These are phyloP conservation scores for Pseudocercospora musae DNA, from an alignment of 2,329 filamentous ascomycete genomes.

Conservation along the genomic window DNA sequence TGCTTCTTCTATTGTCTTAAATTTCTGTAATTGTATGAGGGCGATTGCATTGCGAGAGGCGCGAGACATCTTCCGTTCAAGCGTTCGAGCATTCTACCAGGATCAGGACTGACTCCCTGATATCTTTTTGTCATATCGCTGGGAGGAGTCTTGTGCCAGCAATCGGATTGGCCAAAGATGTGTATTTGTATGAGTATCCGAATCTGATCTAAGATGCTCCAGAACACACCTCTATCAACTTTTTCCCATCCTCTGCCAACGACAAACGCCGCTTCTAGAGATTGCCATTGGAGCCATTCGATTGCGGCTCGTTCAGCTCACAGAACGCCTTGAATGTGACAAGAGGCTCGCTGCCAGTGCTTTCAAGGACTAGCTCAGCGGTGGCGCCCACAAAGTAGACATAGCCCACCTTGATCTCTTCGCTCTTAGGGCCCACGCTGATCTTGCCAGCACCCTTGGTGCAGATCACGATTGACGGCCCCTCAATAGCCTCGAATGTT, in stretches of 20 bases:
- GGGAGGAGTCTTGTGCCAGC: not conserved
- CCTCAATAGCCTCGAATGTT: conserved; percentile 81
- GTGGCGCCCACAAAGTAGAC: conserved; percentile 73
- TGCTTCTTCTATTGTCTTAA: not conserved
- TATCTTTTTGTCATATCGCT: not conserved
- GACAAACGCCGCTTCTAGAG: not conserved
- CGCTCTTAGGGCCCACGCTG: conserved; percentile 74
- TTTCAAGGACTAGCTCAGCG: conserved; percentile 78
- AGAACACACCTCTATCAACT: not conserved
- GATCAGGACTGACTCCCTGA: not conserved
- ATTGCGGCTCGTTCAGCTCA: conserved; percentile 21
- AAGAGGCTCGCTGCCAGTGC: conserved; percentile 63
- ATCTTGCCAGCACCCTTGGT: conserved; percentile 80
- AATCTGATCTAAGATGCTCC: not conserved
- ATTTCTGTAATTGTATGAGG: conserved; percentile 1
- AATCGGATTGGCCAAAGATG: not conserved
- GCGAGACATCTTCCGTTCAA: not conserved
- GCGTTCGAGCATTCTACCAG: conserved; percentile 2
- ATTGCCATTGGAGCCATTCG: conserved; percentile 15
- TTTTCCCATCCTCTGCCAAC: not conserved
- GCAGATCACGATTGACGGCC: conserved; percentile 90
- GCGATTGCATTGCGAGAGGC: not conserved
- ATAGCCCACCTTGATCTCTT: conserved; percentile 57
- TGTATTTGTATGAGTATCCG: not conserved
- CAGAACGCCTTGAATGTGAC: conserved; percentile 73